These are phyloP conservation scores for Verticillium nubilum DNA, from an alignment of 2,329 filamentous ascomycete species.

Conservation along the genomic window DNA sequence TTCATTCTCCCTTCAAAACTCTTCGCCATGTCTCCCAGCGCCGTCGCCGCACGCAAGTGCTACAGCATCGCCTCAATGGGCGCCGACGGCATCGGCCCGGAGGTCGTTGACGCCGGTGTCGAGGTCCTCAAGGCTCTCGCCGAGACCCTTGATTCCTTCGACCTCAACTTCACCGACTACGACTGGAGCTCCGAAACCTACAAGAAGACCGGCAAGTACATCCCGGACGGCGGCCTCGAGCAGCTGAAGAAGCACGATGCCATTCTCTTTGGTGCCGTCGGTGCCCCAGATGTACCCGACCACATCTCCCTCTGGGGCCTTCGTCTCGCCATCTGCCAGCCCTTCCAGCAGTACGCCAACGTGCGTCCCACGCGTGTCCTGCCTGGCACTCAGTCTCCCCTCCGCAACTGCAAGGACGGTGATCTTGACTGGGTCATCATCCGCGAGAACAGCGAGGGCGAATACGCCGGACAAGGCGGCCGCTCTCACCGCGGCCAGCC, in stretches of 20 bases:
- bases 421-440: constrained; percentile 60
- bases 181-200: constrained; percentile 65
- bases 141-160: constrained; percentile 48
- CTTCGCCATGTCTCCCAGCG: constrained; percentile 9
- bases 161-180: constrained; percentile 55
- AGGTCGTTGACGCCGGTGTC: constrained; percentile 57
- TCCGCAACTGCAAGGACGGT: constrained; percentile 31
- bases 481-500: constrained; percentile 51
- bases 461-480: constrained; percentile 61
- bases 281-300: constrained; percentile 44
- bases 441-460: constrained; percentile 62
- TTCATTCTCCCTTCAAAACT: not conserved
- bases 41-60: constrained; percentile 17
- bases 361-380: constrained; percentile 57
- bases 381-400: constrained; percentile 50
- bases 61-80: constrained; percentile 56
- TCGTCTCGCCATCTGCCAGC: constrained; percentile 57
- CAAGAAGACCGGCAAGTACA: constrained; percentile 60
- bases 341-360: constrained; percentile 62
- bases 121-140: constrained; percentile 52
- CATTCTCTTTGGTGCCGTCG: constrained; percentile 61
- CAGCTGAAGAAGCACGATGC: constrained; percentile 42
- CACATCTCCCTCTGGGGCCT: constrained; percentile 62
- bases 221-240: constrained; percentile 51
- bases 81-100: constrained; percentile 58